Conservation (phyloP, 2,329 filamentous ascomycete genomes). For the Exophiala alcalophila region DNA sequence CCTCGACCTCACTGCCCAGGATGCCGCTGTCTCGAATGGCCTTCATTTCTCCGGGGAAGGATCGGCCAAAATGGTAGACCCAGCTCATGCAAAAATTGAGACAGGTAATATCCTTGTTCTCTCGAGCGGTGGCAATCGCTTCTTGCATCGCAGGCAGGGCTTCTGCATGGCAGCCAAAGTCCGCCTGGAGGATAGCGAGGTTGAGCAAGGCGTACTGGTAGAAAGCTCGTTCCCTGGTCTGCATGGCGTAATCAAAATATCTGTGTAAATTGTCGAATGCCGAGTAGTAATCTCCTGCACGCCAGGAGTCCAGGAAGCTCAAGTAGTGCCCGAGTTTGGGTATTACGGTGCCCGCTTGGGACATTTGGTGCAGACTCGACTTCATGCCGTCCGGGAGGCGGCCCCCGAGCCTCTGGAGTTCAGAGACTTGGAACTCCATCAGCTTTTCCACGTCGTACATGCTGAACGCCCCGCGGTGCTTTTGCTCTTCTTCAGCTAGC, state of each 20-base stretch:
- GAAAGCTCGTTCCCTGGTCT: constrained; percentile 74
- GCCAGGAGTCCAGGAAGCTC: constrained; percentile 89
- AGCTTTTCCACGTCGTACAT: constrained; percentile 76
- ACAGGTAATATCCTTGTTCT: constrained; percentile 88
- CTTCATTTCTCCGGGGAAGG: constrained; percentile 71
- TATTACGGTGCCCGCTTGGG: constrained; percentile 40
- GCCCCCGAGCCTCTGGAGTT: constrained; percentile 79
- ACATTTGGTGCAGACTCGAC: constrained; percentile 64
- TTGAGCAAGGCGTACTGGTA: constrained; percentile 96
- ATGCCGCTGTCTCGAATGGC: constrained; percentile 69
- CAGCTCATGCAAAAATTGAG: constrained; percentile 94
- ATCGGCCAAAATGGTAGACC: constrained; percentile 90
- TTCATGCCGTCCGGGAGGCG: constrained; percentile 73
- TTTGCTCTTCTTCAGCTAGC: constrained; percentile 36
- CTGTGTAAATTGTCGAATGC: constrained; percentile 88
- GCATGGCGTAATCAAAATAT: constrained; percentile 96
- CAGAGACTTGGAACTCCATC: constrained; percentile 82
- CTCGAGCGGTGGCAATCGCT: constrained; percentile 87
- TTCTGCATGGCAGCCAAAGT: constrained; percentile 88
- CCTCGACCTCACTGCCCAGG: constrained; percentile 75
- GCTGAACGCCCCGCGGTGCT: constrained; percentile 48
- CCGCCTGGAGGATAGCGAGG: constrained; percentile 86
- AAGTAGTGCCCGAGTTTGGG: constrained; percentile 24
- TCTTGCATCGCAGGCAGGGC: constrained; percentile 93
- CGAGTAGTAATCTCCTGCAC: constrained; percentile 81